Percentiles rank a stretch among this genome's conserved stretches.
phyloP scores from a whole-genome alignment of 139 green algal genomes.

The Chlamydomonas urium region DNA sequence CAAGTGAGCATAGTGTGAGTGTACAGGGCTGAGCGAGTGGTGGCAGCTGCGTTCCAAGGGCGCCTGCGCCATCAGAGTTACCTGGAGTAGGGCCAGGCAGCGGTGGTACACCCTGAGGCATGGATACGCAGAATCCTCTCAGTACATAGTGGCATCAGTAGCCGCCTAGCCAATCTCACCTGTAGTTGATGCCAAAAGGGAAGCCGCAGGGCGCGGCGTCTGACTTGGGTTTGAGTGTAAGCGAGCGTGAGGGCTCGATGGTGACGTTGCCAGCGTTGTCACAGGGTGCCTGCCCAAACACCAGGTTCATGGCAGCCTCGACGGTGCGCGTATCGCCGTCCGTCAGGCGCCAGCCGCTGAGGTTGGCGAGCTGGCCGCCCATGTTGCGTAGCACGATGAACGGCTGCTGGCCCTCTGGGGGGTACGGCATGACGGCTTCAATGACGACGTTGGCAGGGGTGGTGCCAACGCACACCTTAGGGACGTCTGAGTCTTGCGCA shows the following conservation, averaged over 20 bases:
- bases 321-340: neutral
- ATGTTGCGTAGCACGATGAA: constrained; percentile 7
- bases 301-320: neutral
- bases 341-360: constrained; percentile 41
- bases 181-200: constrained; percentile 37
- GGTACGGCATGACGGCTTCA: constrained; percentile 5
- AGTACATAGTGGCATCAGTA: neutral
- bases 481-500: no score
- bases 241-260: constrained; percentile 25
- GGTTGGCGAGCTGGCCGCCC: constrained; percentile 28
- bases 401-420: neutral
- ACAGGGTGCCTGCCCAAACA: constrained; percentile 18
- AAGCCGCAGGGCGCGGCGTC: constrained; percentile 47
- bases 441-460: constrained; percentile 10
- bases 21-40: no score
- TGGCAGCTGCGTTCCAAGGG: no score
- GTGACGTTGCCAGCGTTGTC: constrained; percentile 34
- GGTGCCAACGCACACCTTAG: constrained; percentile 1
- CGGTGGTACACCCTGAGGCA: neutral
- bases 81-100: no score
- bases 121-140: neutral
- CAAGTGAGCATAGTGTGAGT: neutral
- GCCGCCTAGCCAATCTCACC: neutral
- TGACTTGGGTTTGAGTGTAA: constrained; percentile 28
- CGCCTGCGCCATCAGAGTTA: no score